Conservation (phyloP, 2,329 filamentous ascomycete species). For the Blastomyces parvus region DNA sequence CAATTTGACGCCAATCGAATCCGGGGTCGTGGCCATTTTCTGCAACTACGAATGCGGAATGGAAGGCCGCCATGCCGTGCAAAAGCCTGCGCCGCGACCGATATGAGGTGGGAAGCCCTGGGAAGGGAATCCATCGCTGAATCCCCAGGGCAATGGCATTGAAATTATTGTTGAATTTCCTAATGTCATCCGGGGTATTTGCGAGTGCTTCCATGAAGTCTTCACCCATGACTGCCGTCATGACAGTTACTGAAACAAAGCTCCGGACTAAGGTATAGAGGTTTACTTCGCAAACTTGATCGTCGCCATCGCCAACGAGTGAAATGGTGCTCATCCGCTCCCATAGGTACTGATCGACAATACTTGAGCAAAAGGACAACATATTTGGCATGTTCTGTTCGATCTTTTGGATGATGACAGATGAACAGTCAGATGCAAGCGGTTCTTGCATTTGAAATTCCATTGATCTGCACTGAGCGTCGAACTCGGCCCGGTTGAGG, state of each 20-base stretch:
- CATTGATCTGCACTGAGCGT: constrained; percentile 31
- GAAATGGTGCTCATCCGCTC: constrained; percentile 45
- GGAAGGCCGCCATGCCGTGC: constrained; percentile 33
- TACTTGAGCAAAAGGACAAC: constrained; percentile 49
- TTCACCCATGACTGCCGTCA: constrained; percentile 44
- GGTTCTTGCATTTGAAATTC: constrained; percentile 37
- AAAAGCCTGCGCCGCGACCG: constrained; percentile 37
- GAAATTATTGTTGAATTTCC: constrained; percentile 46
- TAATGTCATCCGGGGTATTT: constrained; percentile 46
- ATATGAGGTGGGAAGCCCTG: constrained; percentile 41
- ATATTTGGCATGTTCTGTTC: constrained; percentile 45
- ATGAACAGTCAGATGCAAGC: constrained; percentile 36
- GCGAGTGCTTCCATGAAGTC: constrained; percentile 46
- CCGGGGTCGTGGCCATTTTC: constrained; percentile 37
- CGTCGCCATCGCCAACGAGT: constrained; percentile 28
- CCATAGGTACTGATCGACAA: constrained; percentile 55
- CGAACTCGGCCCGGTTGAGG: constrained; percentile 26
- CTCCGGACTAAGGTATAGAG: constrained; percentile 46
- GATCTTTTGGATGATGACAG: constrained; percentile 30
- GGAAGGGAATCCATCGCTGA: constrained; percentile 47
- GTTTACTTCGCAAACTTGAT: constrained; percentile 43
- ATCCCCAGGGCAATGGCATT: constrained; percentile 46
- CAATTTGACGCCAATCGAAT: constrained; percentile 39
- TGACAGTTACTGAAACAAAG: constrained; percentile 44
- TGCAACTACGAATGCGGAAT: constrained; percentile 35